phyloP scores from a whole-genome alignment of 192 early-diverging fungal species.

The Coemansia sp. region DNA sequence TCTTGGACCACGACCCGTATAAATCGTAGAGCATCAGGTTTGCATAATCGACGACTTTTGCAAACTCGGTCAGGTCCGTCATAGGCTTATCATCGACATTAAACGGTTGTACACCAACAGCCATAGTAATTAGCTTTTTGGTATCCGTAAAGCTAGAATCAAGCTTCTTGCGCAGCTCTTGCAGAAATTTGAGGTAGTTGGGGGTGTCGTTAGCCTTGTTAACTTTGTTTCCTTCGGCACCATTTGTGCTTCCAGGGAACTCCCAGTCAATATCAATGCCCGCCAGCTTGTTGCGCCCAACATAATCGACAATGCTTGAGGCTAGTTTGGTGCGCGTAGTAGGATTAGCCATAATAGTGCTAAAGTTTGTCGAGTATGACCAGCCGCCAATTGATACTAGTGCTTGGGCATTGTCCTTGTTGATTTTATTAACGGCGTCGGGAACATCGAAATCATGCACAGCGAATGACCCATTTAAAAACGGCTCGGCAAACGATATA shows the following conservation, averaged over 20 bases:
- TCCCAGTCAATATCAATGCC: slow-evolving; percentile 76
- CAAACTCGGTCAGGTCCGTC: slow-evolving; percentile 59
- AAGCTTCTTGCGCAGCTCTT: slow-evolving; percentile 58
- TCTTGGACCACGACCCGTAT: slow-evolving; percentile 56
- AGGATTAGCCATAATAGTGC: slow-evolving; percentile 51
- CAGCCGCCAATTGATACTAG: slow-evolving; percentile 69
- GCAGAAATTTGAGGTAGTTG: slow-evolving; percentile 61
- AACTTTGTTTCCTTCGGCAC: slow-evolving; percentile 29
- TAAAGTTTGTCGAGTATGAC: slow-evolving; percentile 67
- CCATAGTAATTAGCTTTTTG: slow-evolving; percentile 62
- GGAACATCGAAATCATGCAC: slow-evolving; percentile 23
- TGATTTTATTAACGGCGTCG: slow-evolving; percentile 53
- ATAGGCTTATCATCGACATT: slow-evolving; percentile 47
- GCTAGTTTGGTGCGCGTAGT: slow-evolving; percentile 56
- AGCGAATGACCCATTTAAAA: slow-evolving; percentile 22
- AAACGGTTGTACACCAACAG: slow-evolving; percentile 60
- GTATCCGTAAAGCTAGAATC: slow-evolving; percentile 34
- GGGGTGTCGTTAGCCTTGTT: slow-evolving; percentile 59
- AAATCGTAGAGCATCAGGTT: slow-evolving; percentile 71
- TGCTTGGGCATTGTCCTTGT: slow-evolving; percentile 57
- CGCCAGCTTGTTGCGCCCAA: slow-evolving; percentile 55
- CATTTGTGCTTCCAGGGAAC: slow-evolving; percentile 55
- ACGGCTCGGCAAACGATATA: slow-evolving; percentile 61
- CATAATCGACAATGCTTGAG: slow-evolving; percentile 59
- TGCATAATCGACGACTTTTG: slow-evolving; percentile 60